Conservation (phyloP, 73 alveolate species). For the Paramecium sexaurelia region DNA sequence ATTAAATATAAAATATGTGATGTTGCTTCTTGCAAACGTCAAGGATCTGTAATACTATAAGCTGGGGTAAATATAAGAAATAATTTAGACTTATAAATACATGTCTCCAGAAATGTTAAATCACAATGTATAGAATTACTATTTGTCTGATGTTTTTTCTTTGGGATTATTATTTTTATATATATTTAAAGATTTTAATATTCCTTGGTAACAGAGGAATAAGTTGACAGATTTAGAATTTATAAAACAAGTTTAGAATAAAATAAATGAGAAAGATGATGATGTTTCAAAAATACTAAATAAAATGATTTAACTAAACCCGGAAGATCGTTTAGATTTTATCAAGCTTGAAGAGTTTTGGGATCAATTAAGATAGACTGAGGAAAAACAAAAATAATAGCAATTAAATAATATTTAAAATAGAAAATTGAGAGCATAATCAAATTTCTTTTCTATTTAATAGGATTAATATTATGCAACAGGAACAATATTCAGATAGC, state of each 20-base stretch:
- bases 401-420: background rate
- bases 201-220: background rate
- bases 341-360: background rate
- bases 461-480: background rate
- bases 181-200: background rate
- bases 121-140: background rate
- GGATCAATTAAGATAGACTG: background rate
- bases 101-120: conserved; percentile 37
- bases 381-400: background rate
- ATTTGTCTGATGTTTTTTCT: conserved; percentile 21
- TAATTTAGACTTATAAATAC: background rate
- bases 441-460: background rate
- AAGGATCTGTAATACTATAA: background rate
- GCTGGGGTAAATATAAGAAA: background rate
- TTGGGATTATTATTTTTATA: background rate
- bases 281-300: background rate
- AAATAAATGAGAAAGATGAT: background rate
- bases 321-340: background rate
- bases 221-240: background rate
- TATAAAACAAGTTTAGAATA: background rate
- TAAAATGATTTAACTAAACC: background rate
- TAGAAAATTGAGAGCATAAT: background rate
- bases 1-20: background rate
- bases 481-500: background rate
- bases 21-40: background rate